These are phyloP conservation scores for Rhizopogon sp. DNA, from an alignment of 768 basidiomycete species.

Conservation along the genomic window DNA sequence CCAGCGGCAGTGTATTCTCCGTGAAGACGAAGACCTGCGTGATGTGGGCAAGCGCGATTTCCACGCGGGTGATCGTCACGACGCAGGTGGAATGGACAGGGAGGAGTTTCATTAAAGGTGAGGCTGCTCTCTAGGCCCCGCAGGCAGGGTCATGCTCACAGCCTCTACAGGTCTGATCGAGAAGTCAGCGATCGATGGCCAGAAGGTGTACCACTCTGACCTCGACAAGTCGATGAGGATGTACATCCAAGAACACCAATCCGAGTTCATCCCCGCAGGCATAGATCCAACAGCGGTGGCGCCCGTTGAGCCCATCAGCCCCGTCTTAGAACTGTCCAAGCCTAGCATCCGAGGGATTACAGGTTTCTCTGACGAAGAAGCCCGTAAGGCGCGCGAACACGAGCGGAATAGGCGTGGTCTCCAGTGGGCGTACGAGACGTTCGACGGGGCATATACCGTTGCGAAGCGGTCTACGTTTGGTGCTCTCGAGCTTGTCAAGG, in stretches of 20 bases:
- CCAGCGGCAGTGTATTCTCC: conserved; percentile 86
- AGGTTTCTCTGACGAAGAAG: conserved; percentile 8
- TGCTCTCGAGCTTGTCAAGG: conserved; percentile 71
- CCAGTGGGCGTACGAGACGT: conserved; percentile 88
- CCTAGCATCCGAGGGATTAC: conserved; percentile 8
- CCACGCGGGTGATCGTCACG: conserved; percentile 79
- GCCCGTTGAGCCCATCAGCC: conserved; percentile 34
- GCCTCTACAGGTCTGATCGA: conserved; percentile 79
- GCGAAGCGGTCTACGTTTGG: conserved; percentile 64
- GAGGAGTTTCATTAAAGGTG: conserved; percentile 93
- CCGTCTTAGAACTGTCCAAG: conserved; percentile 11
- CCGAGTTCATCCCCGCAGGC: conserved; percentile 87
- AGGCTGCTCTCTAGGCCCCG: conserved; percentile 5
- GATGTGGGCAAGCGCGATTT: conserved; percentile 83
- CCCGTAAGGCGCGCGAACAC: conserved; percentile 52
- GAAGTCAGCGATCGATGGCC: conserved; percentile 85
- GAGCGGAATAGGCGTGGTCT: conserved; percentile 68
- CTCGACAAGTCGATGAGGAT: conserved; percentile 79
- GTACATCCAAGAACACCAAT: conserved; percentile 86
- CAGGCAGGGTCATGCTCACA: neutral
- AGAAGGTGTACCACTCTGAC: conserved; percentile 80
- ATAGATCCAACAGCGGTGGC: conserved; percentile 56
- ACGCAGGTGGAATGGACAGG: conserved; percentile 96
- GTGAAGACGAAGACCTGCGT: conserved; percentile 95
- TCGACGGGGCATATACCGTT: conserved; percentile 71